Evolutionary conservation across 2,329 filamentous ascomycete species (phyloP), one percentile per base, ranked within the genome.

Genomic region (Cercospora canescens): DNA sequence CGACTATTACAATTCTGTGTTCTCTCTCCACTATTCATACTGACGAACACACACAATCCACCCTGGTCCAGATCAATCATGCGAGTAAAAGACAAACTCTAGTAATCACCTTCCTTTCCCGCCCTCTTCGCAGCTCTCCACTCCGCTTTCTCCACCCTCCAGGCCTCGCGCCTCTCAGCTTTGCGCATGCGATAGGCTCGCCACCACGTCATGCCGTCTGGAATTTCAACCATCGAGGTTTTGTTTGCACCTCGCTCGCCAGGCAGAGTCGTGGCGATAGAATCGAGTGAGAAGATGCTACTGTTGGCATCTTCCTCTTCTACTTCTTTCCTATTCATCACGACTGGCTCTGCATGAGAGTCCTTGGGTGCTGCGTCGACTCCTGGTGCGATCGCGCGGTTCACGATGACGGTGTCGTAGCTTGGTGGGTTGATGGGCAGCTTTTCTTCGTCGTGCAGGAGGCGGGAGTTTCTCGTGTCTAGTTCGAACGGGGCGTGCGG

Each of bases 341-440:
- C 0, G 21, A 24, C n/a, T 4, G 45, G 45, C 9, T 11, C 8
- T 52, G 6, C 24, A 14, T 28, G 28, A 3, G 45, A 3, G 1
- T n/a, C 14, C 4, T 21, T 21, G 9, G 2, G 9, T 24, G 24
- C 21, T 16, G 45, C 4, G 12, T 52, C 24, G 4, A 16, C 1
- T 14, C 37, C 32, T 50, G 55, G 37, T 2, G 68, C 39, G 39
- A 63, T 56, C 16, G 61, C 63, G 45, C 48, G 60, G 21, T 62
- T 39, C 5, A 62, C 55, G 6, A 16, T 16, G n/a, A 56, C 37
- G 24, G 45, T 48, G 6, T 68, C 50, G 63, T 71, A 71, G 60
- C 67, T 70, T 60, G 69, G 69, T 34, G 69, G 69, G 14, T 24
- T 48, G 39, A 68, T 60, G 34, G 48, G 63, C 24, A 39, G 30